Percentiles rank a stretch among this genome's conserved stretches.
phyloP scores from a whole-genome alignment of 495 filamentous ascomycete genomes.

The Xylaria cubensis region DNA sequence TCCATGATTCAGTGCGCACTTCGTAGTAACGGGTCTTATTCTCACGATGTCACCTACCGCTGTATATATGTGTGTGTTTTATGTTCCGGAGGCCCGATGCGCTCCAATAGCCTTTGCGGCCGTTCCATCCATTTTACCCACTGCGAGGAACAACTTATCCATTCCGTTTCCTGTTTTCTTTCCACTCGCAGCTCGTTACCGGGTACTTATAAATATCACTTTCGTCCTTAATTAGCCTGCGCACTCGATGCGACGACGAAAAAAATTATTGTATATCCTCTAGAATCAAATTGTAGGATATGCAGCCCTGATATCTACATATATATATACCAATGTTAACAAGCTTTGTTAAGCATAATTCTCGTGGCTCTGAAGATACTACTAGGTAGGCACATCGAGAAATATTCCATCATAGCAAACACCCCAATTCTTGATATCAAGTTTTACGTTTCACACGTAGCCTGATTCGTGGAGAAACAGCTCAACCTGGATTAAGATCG shows the following conservation, averaged over 20 bases:
- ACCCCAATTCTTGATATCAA: not conserved
- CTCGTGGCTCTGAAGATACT: not conserved
- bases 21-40: not conserved
- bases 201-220: not conserved
- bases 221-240: not conserved
- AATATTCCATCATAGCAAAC: not conserved
- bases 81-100: slow-evolving; percentile 8
- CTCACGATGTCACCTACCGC: slow-evolving; percentile 1
- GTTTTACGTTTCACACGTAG: not conserved
- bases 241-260: not conserved
- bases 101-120: slow-evolving; percentile 24
- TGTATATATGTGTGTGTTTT: slow-evolving; percentile 4
- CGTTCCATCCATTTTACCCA: slow-evolving; percentile 7
- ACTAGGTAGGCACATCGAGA: not conserved
- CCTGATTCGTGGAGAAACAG: slow-evolving; percentile 29
- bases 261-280: not conserved
- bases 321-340: not conserved
- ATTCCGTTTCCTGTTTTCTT: not conserved
- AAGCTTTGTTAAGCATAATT: not conserved
- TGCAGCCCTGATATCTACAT: not conserved
- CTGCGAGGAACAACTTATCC: not conserved
- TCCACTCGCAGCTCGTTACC: not conserved
- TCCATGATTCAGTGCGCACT: not conserved
- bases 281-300: not conserved
- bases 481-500: not conserved